Evolutionary conservation across 2,329 filamentous ascomycete species (phyloP).

Genomic region (Neophaeococcomyces aloes): DNA sequence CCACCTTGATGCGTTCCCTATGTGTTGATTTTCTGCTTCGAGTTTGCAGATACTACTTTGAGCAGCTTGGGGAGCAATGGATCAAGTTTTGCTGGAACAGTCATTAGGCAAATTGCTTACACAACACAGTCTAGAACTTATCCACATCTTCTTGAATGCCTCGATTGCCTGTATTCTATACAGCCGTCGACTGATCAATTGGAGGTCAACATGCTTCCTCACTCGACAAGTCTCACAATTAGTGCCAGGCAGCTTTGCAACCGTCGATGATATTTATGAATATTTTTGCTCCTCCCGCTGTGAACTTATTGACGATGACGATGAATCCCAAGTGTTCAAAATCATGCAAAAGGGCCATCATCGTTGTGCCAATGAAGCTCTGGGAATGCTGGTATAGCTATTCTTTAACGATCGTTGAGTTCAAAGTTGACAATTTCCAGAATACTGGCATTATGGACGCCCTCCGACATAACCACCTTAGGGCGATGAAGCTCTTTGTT

Average conservation of each 20-base stretch:
- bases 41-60: too few species aligned
- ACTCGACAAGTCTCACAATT: slow-evolving; percentile 16
- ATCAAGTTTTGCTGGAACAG: too few species aligned
- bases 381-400: slow-evolving; percentile 37
- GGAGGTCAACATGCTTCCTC: slow-evolving; percentile 14
- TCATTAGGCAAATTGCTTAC: neutral
- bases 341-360: slow-evolving; percentile 32
- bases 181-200: slow-evolving; percentile 16
- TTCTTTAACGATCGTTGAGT: neutral
- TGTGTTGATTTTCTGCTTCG: too few species aligned
- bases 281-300: slow-evolving; percentile 8
- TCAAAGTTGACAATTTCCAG: slow-evolving; percentile 28
- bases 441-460: slow-evolving; percentile 41
- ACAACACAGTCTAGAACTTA: slow-evolving; percentile 14
- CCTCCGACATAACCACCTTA: slow-evolving; percentile 32
- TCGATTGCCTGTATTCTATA: slow-evolving; percentile 18
- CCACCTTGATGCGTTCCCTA: too few species aligned
- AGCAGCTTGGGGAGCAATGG: neutral
- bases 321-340: slow-evolving; percentile 27
- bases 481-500: slow-evolving; percentile 38
- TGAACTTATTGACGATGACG: neutral
- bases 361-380: slow-evolving; percentile 33
- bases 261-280: slow-evolving; percentile 23
- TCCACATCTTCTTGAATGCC: slow-evolving; percentile 19
- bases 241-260: neutral